phyloP scores from a whole-genome alignment of 805 yeast species.

The Barnettozyma sucrosica region DNA sequence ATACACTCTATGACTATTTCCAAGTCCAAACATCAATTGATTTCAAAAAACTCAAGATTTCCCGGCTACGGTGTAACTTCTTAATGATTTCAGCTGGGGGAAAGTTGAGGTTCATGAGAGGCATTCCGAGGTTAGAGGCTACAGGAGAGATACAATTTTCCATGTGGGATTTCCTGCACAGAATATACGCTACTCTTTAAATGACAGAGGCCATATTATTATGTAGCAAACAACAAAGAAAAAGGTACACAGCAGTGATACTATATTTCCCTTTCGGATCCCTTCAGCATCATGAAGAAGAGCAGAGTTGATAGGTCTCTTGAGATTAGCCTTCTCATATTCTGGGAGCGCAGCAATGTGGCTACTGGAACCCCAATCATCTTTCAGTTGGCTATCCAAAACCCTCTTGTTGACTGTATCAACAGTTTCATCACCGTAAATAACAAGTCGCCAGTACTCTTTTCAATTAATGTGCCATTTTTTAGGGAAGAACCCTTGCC shows the following conservation, averaged over 20 bases:
- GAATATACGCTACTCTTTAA: constrained; percentile 4
- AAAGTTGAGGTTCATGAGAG: constrained; percentile 17
- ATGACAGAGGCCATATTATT: no score
- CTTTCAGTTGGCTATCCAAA: constrained; percentile 34
- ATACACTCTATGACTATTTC: constrained; percentile 17
- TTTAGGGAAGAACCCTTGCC: no score
- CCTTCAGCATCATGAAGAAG: no score
- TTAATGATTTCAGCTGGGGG: constrained; percentile 20
- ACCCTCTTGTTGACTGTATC: constrained; percentile 32
- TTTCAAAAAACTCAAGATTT: constrained; percentile 19
- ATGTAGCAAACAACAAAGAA: constrained; percentile 22
- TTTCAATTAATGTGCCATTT: no score
- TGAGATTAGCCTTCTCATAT: constrained; percentile 30
- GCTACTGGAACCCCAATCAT: constrained; percentile 50
- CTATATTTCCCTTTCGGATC: constrained; percentile 19
- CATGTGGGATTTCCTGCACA: constrained; percentile 23
- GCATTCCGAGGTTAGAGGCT: constrained; percentile 16
- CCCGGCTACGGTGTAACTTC: constrained; percentile 18
- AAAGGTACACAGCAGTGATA: constrained; percentile 22
- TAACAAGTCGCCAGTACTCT: no score
- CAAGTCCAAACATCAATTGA: constrained; percentile 27
- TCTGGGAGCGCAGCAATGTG: constrained; percentile 43
- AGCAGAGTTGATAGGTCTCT: constrained; percentile 23
- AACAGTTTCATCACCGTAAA: constrained; percentile 22
- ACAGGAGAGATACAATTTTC: constrained; percentile 21